Evolutionary conservation across 306 rosid species (phyloP), one percentile per base, ranked within the genome.

Genomic region (Pterocarpus macrocarpus): DNA sequence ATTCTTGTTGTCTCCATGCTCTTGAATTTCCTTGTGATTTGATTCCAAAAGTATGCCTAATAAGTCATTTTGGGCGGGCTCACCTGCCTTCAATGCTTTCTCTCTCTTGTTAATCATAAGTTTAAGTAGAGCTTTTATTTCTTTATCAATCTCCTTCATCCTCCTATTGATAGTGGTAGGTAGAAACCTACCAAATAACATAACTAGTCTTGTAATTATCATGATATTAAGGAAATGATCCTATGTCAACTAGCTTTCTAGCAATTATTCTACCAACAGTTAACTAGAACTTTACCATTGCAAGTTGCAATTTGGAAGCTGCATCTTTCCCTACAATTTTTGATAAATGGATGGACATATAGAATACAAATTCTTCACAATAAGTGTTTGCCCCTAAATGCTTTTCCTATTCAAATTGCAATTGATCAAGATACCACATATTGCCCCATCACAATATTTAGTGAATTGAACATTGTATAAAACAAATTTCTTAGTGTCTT

Each of bases 21-120:
- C 88, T 38, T 76, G 15, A 3, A 81, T 83, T 71, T 87, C 91
- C 2, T 55, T 85, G 14, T 28, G 65, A 78, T 88, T 90, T 35
- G 94, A 88, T 50, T 85, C 79, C 39, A 88, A 1, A 58, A 88
- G 92, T 10, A 87, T 10, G 61, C 88, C 81, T 5, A 90, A 32
- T 5, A 90, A 15, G 82, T 90, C 91, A 16, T 66, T 74, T 0
- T 73, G 80, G 0, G 17, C 2, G 4, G 68, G 55, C 33, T 88
- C 87, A 9, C 86, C 88, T 5, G 8, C 69, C 28, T 65, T 30
- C 39, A 84, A 50, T 0, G 86, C 83, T 38, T 69, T 62, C 82
- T 88, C 88, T 69, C 89, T 79, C 35, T 83, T 83, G 16, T 79
- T 39, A 7, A 88, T 71, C 4, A 86, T 33, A 2, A 30, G 55